Evolutionary conservation across 306 rosid species (phyloP).

Genomic region (Hippophae tibetana): DNA sequence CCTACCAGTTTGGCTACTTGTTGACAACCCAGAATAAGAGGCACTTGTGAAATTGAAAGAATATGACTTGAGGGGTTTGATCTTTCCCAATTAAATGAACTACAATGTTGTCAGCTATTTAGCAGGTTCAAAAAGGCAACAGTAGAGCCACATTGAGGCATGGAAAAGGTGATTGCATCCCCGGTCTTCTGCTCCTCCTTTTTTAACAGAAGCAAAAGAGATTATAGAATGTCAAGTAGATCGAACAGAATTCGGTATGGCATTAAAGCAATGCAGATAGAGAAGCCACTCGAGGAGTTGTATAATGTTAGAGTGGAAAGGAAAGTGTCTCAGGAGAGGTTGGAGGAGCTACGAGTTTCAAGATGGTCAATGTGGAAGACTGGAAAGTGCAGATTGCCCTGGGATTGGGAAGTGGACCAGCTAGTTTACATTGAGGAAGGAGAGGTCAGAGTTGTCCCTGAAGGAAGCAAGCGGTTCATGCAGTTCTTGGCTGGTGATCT

Average conservation of each 20-base stretch:
- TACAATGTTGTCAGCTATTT: no score
- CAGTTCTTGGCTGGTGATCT: conserved; percentile 77
- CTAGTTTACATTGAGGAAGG: conserved; percentile 93
- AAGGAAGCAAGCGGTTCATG: conserved; percentile 85
- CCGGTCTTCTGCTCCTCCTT: conserved; percentile 33
- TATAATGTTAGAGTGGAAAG: conserved; percentile 73
- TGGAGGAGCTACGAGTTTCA: conserved; percentile 62
- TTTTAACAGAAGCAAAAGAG: conserved; percentile 20
- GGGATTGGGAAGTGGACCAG: conserved; percentile 98
- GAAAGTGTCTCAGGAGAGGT: conserved; percentile 42
- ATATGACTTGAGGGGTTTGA: no score
- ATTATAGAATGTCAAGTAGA: conserved; percentile 15
- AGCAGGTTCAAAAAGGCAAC: no score
- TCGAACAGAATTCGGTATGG: conserved; percentile 11
- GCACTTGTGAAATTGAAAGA: no score
- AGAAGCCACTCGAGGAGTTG: conserved; percentile 74
- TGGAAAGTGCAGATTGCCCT: conserved; percentile 58
- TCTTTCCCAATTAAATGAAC: no score
- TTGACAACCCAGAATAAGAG: no score
- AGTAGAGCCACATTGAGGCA: conserved; percentile 7
- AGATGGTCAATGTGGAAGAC: conserved; percentile 92
- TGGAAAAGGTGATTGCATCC: conserved; percentile 43
- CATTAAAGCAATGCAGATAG: conserved; percentile 48
- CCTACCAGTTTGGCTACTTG: no score
- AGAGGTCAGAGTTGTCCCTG: conserved; percentile 83